Base-by-base conservation (phyloP, 2,329 filamentous ascomycete genomes). In the Colletotrichum falcatum region DNA sequence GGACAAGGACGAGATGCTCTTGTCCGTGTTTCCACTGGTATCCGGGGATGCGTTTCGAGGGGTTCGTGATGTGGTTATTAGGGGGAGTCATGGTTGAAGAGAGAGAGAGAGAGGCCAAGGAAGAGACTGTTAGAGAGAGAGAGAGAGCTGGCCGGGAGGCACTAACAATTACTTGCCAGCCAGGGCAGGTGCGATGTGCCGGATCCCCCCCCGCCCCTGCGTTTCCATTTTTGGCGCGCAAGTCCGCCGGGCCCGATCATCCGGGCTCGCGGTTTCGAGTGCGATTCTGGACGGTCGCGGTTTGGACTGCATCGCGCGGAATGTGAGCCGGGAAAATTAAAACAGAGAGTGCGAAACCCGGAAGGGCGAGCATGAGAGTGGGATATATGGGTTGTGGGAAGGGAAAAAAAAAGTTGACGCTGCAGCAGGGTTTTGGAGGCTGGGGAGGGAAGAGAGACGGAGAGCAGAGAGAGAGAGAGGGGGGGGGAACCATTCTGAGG, bases 401-500 rank as follows among this genome's bases (percentile, higher is more conserved):
- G 7, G 14, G 48, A 11, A 5, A 26, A 11, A 8, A 28, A 28
- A 28, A 51, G 20, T 35, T 63, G 35, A 44, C 61, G 35, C 48
- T 42, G 48, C 48, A 44, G 33, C 23, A 44, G 60, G 46, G n/a
- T 54, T 62, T 62, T 30, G 44, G 59, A 51, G 42, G 46, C 33
- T 26, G 51, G 28, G 12, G 12, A 39, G 7, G 53, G 33, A n/a
- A 12, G 20, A 3, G 33, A 6, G 53, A 12, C n/a, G n/a, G n/a
- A n/a, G n/a, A n/a, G n/a, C n/a, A n/a, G n/a, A 14, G 37, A 6
- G 3, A 7, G n/a, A 14, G 1, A 12, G 56, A 4, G 7, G 44
- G 18, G 23, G 5, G n/a, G 9, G 12, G n/a, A 23, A 7, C n/a
- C 39, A 60, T 30, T 26, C 37, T 39, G 37, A 39, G 37, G 14